These are phyloP conservation scores for Colletotrichum eremochloae DNA, from an alignment of 2,329 filamentous ascomycete genomes.

Conservation along the genomic window DNA sequence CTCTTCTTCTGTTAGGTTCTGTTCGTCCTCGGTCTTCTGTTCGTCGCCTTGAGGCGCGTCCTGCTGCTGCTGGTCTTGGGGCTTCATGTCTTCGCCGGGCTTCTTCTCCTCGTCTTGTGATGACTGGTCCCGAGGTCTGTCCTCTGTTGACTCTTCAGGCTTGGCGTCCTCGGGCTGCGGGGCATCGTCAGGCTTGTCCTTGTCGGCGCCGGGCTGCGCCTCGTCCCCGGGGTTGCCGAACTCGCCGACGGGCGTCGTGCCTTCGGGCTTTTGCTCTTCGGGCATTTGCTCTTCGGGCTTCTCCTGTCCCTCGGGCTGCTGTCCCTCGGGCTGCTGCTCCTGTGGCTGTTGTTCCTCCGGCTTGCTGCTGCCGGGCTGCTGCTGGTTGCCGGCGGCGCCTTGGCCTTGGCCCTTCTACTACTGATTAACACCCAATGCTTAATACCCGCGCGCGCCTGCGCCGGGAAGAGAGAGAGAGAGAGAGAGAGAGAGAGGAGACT, in stretches of 20 bases:
- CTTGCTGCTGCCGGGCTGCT: conserved; percentile 26
- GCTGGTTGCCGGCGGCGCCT: conserved; percentile 21
- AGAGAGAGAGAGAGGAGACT: background rate
- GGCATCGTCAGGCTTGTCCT: conserved; percentile 25
- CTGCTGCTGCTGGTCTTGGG: background rate
- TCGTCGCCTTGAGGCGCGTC: background rate
- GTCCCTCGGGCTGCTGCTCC: conserved; percentile 17
- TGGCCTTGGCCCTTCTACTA: conserved; percentile 17
- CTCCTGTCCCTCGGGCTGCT: background rate
- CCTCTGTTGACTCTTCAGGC: conserved; percentile 3
- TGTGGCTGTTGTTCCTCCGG: conserved; percentile 22
- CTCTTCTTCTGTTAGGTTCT: conserved; percentile 20
- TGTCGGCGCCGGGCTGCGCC: background rate
- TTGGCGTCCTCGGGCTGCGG: conserved; percentile 3
- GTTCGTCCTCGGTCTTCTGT: background rate
- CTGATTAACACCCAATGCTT: background rate
- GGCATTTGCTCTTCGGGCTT: conserved; percentile 26
- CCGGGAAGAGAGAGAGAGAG: background rate
- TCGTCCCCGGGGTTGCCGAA: conserved; percentile 27
- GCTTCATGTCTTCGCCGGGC: conserved; percentile 20
- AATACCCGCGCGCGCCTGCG: too few relatives aligned
- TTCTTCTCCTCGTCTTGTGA: conserved; percentile 22
- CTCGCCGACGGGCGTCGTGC: conserved; percentile 35
- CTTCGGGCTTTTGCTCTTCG: conserved; percentile 36
- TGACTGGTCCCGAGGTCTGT: conserved; percentile 10